These are phyloP conservation scores for Aspergillus aculeatus DNA, from an alignment of 2,329 filamentous ascomycete genomes.

Conservation along the genomic window DNA sequence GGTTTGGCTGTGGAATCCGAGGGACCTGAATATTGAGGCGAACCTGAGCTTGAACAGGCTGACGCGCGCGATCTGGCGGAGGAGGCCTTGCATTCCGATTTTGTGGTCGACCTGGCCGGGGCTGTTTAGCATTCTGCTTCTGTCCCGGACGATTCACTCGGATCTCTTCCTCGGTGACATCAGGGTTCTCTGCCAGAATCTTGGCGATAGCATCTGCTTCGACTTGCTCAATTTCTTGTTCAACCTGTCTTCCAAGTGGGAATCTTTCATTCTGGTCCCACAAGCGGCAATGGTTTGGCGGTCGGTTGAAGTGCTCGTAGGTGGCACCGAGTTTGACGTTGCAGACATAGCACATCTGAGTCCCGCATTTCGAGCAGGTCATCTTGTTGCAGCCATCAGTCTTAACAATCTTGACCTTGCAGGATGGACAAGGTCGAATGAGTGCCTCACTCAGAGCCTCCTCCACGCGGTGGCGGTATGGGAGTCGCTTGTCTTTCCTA, in stretches of 20 bases:
- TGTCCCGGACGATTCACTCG: slow-evolving; percentile 12
- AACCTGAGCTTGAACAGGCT: too few species aligned
- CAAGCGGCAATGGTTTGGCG: slow-evolving; percentile 40
- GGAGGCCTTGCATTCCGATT: background rate
- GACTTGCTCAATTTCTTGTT: slow-evolving; percentile 30
- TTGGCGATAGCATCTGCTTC: slow-evolving; percentile 29
- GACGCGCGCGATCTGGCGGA: background rate
- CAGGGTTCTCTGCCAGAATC: slow-evolving; percentile 26
- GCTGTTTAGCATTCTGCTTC: background rate
- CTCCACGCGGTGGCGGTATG: slow-evolving; percentile 67
- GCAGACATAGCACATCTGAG: slow-evolving; percentile 61
- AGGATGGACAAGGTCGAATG: slow-evolving; percentile 67
- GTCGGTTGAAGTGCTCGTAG: slow-evolving; percentile 69
- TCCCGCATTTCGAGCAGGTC: slow-evolving; percentile 62
- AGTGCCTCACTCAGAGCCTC: slow-evolving; percentile 81
- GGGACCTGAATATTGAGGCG: too few species aligned
- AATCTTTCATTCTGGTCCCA: slow-evolving; percentile 15
- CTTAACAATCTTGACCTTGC: slow-evolving; percentile 76
- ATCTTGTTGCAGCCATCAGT: slow-evolving; percentile 81
- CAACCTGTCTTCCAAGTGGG: slow-evolving; percentile 26
- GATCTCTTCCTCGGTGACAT: slow-evolving; percentile 21
- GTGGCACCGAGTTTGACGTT: slow-evolving; percentile 56
- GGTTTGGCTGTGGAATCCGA: background rate
- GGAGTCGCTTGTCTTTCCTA: slow-evolving; percentile 58
- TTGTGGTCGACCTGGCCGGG: background rate